Evolutionary conservation across 768 basidiomycete genomes (phyloP).

Genomic region (Suillus clintonianus): DNA sequence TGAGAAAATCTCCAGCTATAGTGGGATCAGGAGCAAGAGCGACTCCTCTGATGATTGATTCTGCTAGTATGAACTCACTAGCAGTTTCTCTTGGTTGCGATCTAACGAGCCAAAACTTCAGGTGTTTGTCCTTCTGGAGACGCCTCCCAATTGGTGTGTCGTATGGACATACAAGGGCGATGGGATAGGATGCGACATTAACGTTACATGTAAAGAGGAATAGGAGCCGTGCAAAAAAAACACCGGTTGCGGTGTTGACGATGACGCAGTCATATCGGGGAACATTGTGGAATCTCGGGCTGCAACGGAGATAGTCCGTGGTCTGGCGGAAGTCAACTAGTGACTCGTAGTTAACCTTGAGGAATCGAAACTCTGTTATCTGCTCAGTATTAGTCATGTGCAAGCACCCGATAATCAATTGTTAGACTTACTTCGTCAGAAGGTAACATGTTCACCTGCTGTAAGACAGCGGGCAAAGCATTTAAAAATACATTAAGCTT

Average conservation of each 20-base stretch:
- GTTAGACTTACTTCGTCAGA: not conserved
- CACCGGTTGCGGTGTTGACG: conserved; percentile 13
- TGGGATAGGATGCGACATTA: conserved; percentile 4
- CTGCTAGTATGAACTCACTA: conserved; percentile 24
- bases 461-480: not conserved
- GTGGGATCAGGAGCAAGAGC: conserved; percentile 22
- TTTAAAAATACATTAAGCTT: not conserved
- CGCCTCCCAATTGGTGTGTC: conserved; percentile 10
- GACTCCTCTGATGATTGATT: conserved; percentile 33
- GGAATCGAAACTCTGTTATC: conserved; percentile 28
- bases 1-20: not conserved
- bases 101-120: conserved; percentile 20
- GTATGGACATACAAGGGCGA: conserved; percentile 21
- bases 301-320: conserved; percentile 31
- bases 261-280: conserved; percentile 33
- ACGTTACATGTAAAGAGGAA: conserved; percentile 21
- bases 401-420: not conserved
- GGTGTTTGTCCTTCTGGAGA: conserved; percentile 21
- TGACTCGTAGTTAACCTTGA: conserved; percentile 30
- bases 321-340: conserved; percentile 27
- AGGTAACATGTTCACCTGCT: not conserved
- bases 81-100: conserved; percentile 3
- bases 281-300: conserved; percentile 27
- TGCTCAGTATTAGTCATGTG: conserved; percentile 1
- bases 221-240: conserved; percentile 20